These are phyloP conservation scores for Komagataella pseudopastoris DNA, from an alignment of 805 yeast species.

Conservation along the genomic window DNA sequence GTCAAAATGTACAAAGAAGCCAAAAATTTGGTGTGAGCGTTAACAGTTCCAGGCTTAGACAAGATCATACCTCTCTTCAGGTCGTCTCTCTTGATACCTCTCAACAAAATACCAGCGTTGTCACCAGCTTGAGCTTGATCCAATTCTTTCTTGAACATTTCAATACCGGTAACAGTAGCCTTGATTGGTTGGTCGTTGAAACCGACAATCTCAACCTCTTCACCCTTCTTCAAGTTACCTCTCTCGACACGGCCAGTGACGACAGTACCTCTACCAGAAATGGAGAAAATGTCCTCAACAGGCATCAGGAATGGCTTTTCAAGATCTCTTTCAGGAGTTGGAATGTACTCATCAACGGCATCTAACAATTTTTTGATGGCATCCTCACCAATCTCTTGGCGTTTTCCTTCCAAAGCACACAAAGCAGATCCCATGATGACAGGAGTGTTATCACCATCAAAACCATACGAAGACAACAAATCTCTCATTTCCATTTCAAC, in stretches of 20 bases:
- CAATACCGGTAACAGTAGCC: slow-evolving; percentile 95
- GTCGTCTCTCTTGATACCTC: slow-evolving; percentile 98
- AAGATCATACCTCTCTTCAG: slow-evolving; percentile 95
- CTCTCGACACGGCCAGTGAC: slow-evolving; percentile 99
- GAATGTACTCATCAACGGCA: slow-evolving; percentile 89
- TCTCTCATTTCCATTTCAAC: slow-evolving; percentile 99
- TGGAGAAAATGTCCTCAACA: slow-evolving; percentile 93
- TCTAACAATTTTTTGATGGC: slow-evolving; percentile 74
- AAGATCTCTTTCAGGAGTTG: slow-evolving; percentile 92
- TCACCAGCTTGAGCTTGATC: slow-evolving; percentile 98
- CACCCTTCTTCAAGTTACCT: slow-evolving; percentile 95
- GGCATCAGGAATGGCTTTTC: slow-evolving; percentile 96
- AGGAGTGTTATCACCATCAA: slow-evolving; percentile 97
- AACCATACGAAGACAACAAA: slow-evolving; percentile 78
- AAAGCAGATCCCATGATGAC: slow-evolving; percentile 98
- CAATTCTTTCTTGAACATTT: slow-evolving; percentile 98
- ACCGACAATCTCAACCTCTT: slow-evolving; percentile 96
- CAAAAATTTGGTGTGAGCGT: slow-evolving; percentile 87
- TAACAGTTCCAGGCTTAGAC: slow-evolving; percentile 83
- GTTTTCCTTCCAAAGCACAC: slow-evolving; percentile 81
- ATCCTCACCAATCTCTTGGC: slow-evolving; percentile 85
- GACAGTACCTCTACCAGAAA: slow-evolving; percentile 99
- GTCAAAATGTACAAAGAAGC: slow-evolving; percentile 87
- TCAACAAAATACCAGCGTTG: slow-evolving; percentile 92
- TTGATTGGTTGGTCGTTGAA: slow-evolving; percentile 74